Evolutionary conservation across 805 yeast species (phyloP).

Genomic region (Zygotorulaspora danielsina): DNA sequence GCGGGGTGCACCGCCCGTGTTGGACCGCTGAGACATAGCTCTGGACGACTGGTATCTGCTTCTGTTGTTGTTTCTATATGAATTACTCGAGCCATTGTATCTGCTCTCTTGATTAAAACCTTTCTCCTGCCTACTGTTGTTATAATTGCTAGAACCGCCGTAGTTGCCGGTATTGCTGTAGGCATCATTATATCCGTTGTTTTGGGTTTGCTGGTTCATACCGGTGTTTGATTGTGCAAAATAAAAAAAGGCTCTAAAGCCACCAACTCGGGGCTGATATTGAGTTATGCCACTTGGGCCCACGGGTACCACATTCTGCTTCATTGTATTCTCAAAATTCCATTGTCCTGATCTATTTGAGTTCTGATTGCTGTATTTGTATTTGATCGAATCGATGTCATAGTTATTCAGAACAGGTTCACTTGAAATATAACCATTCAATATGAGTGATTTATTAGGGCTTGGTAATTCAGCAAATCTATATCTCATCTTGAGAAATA

Average conservation of each 20-base stretch:
- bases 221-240: slow-evolving; percentile 25
- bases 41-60: slow-evolving; percentile 13
- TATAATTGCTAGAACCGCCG: not conserved
- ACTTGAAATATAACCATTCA: slow-evolving; percentile 72
- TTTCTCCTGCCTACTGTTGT: not conserved
- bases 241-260: slow-evolving; percentile 44
- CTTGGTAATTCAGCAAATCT: slow-evolving; percentile 45
- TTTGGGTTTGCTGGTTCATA: slow-evolving; percentile 5
- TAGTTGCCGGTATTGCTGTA: not conserved
- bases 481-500: slow-evolving; percentile 47
- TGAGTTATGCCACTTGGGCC: slow-evolving; percentile 48
- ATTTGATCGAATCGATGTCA: slow-evolving; percentile 59
- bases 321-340: slow-evolving; percentile 36
- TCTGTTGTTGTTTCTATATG: not conserved
- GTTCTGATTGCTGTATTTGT: slow-evolving; percentile 41
- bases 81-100: not conserved
- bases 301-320: slow-evolving; percentile 39
- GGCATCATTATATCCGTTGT: slow-evolving; percentile 5
- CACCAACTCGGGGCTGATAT: slow-evolving; percentile 48
- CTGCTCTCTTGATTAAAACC: slow-evolving; percentile 10
- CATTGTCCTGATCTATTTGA: slow-evolving; percentile 27
- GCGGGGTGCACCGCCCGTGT: not conserved
- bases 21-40: not conserved
- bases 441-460: slow-evolving; percentile 68
- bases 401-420: slow-evolving; percentile 56